Base-by-base conservation (phyloP, 2,329 filamentous ascomycete genomes). In the Capronia americana region DNA sequence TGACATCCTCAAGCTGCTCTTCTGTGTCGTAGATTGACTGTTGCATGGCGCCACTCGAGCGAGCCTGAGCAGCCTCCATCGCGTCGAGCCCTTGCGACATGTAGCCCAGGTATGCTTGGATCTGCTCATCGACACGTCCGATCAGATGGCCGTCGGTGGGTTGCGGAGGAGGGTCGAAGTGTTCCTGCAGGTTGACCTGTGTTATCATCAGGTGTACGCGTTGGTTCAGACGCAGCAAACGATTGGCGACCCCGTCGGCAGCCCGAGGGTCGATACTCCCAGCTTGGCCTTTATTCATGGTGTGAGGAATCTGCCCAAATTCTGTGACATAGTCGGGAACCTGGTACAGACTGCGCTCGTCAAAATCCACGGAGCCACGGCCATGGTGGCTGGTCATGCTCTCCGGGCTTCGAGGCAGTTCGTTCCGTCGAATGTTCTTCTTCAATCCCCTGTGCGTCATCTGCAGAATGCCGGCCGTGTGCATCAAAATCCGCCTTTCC, bases 391-490 rank as follows among this genome's bases (percentile, higher is more conserved):
- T 72, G 7, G 69, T 68, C 69, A 92, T 86, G 79, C 90, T 93
- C 75, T 92, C 90, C 7, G 90, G 90, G 73, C 90, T 93, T 62
- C 90, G 88, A 5, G 90, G 90, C 68, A 92, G 77, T 28, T 72
- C 70, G 23, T 66, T 71, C 34, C 79, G 79, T 58, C 82, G 79
- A 7, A 81, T 77, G 71, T 86, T 87, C 74, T 87, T 90, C 65
- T 84, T 83, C n/a, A 90, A 83, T 0, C 87, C 88, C 73, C 90
- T 90, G 78, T 98, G 93, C 8, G 93, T 96, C 77, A 96, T 86
- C 75, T 97, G 93, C 61, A 99, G 81, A 46, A 99, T 92, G 53
- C 92, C 94, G 14, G 95, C 93, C 0, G 94, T 98, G 77, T 99
- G 95, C 77, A 94, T 89, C 58, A 98, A 81, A 53, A 99, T 81